phyloP scores from a whole-genome alignment of 441 rosid species.

The Adansonia rubrostipa region DNA sequence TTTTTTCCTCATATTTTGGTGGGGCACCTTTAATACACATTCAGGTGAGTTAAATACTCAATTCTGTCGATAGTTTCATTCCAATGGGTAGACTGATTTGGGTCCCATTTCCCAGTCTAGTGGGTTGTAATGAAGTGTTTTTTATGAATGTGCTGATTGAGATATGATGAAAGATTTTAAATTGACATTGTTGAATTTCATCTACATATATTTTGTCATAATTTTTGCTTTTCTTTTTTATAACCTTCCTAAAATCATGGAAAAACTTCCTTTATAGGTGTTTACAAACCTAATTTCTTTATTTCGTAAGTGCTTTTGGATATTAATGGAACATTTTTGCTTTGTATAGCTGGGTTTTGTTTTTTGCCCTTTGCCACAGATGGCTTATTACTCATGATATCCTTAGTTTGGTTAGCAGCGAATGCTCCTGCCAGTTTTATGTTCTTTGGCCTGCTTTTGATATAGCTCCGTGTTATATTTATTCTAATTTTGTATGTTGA shows the following conservation, averaged over 20 bases:
- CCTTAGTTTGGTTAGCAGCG: not conserved
- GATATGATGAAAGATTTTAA: not conserved
- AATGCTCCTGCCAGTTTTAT: not conserved
- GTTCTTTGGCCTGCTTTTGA: conserved; percentile 1
- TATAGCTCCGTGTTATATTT: not conserved
- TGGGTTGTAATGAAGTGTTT: conserved; percentile 9
- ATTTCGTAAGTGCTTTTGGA: conserved; percentile 3
- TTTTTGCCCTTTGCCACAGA: not conserved
- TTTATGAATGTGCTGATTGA: conserved; percentile 13
- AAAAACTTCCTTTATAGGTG: conserved; percentile 13
- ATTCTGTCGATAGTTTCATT: conserved; percentile 15
- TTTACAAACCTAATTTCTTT: conserved; percentile 1
- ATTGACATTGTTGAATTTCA: not conserved
- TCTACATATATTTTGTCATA: not conserved
- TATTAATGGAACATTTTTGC: not conserved
- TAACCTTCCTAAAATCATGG: conserved; percentile 7
- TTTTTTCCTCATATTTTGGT: conserved; percentile 83
- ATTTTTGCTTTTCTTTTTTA: not conserved
- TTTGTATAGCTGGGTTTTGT: not conserved
- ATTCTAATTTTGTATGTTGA: not conserved
- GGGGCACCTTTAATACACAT: conserved; percentile 75
- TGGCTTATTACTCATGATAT: not conserved
- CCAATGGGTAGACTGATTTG: not conserved
- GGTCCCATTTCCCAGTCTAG: not conserved
- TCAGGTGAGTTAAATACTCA: conserved; percentile 68